Evolutionary conservation across 495 filamentous ascomycete genomes (phyloP), one percentile per base, ranked within the genome.

Genomic region (Aspergillus conjunctus): DNA sequence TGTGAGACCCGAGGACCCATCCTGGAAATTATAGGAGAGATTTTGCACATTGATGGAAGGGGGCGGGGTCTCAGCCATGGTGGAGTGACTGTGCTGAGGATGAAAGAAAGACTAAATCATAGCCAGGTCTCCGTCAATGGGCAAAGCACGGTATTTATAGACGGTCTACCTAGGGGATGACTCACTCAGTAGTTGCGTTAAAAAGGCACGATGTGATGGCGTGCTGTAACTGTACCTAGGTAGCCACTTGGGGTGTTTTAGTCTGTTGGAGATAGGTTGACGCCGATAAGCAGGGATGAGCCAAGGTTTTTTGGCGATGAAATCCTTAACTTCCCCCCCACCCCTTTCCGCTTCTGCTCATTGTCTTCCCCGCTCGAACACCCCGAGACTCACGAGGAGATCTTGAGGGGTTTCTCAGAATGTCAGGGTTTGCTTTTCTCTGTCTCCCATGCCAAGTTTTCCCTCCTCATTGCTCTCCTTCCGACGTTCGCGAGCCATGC

Each of bases 21-120:
- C 89, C 17, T 88, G 88, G 80, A 98, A 97, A 59, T 84, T 86
- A 82, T 97, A 99, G 63, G 85, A 92, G 51, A 99, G 87, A 76
- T 86, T 72, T 20, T 78, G 81, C 62, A 93, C 88, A 55, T 81
- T 66, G 73, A 98, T 89, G 12, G 82, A 81, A 7, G 86, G 85
- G 7, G 68, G 54, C 20, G 49, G 61, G 22, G 48, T 50, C 22
- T 41, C 45, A 20, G 69, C 51, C 66, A 73, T 73, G 26, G 51
- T 52, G 32, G 50, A 59, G 12, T 2, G 30, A 51, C 17, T 32
- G 18, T 14, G 39, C 8, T 45, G 10, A 9, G 12, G 2, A 8
- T 43, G 18, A 49, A 20, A 21, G 50, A 45, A 31, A 50, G 37
- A n/a, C 18, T n/a, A 15, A 51, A 31, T 20, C 22, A 7, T 39